phyloP scores from a whole-genome alignment of 2,329 filamentous ascomycete species.

The Thelonectria blattea region DNA sequence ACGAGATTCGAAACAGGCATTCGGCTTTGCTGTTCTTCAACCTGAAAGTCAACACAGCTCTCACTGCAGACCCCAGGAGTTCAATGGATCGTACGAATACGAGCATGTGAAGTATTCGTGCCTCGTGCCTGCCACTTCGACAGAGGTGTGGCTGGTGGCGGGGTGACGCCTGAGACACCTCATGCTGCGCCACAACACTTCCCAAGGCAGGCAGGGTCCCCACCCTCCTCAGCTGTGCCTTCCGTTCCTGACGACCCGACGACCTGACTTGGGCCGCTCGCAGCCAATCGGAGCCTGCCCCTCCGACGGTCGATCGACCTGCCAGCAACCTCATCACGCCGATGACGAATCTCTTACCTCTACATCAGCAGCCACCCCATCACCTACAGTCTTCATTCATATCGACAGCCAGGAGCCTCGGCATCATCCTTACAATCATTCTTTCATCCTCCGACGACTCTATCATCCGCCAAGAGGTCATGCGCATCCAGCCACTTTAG shows the following conservation, averaged over 20 bases:
- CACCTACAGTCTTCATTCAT: background rate
- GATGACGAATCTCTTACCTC: conserved; percentile 38
- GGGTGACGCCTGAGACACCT: background rate
- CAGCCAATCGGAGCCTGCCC: conserved; percentile 29
- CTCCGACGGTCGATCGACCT: conserved; percentile 34
- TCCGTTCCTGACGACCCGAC: conserved; percentile 36
- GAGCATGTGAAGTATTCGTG: too few relatives aligned
- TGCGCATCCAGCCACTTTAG: conserved; percentile 17
- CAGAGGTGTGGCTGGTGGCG: conserved; percentile 10
- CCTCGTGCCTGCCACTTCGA: too few relatives aligned
- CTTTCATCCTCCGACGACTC: background rate
- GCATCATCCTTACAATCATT: background rate
- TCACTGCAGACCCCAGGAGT: background rate
- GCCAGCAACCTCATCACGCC: conserved; percentile 29
- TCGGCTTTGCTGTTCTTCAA: too few relatives aligned
- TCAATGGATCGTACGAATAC: too few relatives aligned
- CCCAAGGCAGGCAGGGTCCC: conserved; percentile 2
- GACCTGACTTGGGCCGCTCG: conserved; percentile 23
- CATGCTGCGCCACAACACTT: conserved; percentile 14
- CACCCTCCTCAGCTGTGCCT: background rate
- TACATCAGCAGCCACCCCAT: conserved; percentile 23
- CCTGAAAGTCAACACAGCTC: too few relatives aligned
- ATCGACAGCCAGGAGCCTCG: conserved; percentile 25
- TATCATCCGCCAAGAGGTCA: background rate
- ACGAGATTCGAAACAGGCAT: too few relatives aligned